Evolutionary conservation across 1,284 basidiomycete genomes (phyloP), one percentile per base, ranked within the genome.

Genomic region (Flammula alnicola): DNA sequence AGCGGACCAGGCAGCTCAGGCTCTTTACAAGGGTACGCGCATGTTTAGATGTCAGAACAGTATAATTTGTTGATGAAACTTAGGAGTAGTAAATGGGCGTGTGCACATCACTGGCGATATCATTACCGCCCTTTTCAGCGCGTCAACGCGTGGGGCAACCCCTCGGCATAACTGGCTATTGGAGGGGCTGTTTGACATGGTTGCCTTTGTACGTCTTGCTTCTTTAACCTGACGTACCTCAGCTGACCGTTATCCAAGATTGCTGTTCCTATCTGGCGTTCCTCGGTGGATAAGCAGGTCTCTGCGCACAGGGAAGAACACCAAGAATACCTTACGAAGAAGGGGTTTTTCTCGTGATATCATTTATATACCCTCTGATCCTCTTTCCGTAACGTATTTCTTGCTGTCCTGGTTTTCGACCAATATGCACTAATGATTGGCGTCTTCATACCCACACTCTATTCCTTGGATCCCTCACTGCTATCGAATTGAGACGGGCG

Each of bases 91-190:
- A 57, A 80, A 76, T 22, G 88, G 88, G 17, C 69, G 91, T 26
- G 84, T 83, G 57, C 88, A 94, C 59, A 93, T 95, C 57, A 83
- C 88, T 0, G 83, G 80, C 29, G 86, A 93, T 61, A 67, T 92
- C 16, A 72, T 88, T 26, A 82, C 84, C 2, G 71, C 80, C 47
- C 59, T 94, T 20, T 87, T 95, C 68, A 78, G 88, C 35, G 78
- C 84, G 5, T 80, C 78, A 2, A 83, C 84, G 4, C 79, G 87
- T 17, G 93, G 91, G 3, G 72, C 81, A 20, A 77, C 88, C 0
- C 89, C 90, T 1, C 70, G 77, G 16, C 83, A 83, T 60, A 87
- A 84, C 61, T 59, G 77, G 27, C 48, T 88, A 35, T 54, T 82
- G 43, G 90, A 93, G 58, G 63, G 70, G 0, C 26, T 77, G 2